phyloP scores from a whole-genome alignment of 441 rosid species.

The Macaranga tanarius region DNA sequence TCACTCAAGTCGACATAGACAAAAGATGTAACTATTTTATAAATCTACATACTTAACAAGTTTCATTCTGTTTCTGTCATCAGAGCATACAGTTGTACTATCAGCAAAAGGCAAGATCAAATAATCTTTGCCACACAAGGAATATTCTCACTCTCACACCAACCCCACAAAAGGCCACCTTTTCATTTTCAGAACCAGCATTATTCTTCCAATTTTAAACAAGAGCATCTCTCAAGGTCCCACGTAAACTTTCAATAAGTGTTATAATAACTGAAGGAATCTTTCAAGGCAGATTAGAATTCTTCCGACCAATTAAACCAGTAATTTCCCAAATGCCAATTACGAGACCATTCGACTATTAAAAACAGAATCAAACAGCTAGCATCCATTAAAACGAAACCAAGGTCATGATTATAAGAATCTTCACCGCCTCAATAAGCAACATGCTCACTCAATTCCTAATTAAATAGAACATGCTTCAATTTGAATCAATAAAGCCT shows the following conservation, averaged over 20 bases:
- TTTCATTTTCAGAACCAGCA: conserved; percentile 24
- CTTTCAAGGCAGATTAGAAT: conserved; percentile 19
- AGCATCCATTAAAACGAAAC: conserved; percentile 13
- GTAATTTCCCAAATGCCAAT: conserved; percentile 22
- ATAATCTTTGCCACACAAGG: conserved; percentile 21
- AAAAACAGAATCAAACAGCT: conserved; percentile 7
- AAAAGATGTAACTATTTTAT: background rate
- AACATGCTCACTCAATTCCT: background rate
- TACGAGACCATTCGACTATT: conserved; percentile 9
- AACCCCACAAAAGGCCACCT: conserved; percentile 28
- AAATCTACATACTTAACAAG: conserved; percentile 6
- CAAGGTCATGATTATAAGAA: conserved; percentile 7
- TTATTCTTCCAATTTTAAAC: conserved; percentile 29
- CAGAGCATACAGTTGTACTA: conserved; percentile 5
- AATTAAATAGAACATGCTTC: background rate
- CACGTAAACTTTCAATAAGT: conserved; percentile 24
- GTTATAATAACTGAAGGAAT: conserved; percentile 27
- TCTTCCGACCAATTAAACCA: conserved; percentile 19
- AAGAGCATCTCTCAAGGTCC: conserved; percentile 37
- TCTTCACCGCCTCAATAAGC: background rate
- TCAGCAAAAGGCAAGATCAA: background rate
- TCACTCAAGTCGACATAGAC: background rate
- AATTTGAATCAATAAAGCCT: background rate
- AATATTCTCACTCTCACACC: conserved; percentile 28
- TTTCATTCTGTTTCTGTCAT: conserved; percentile 15